A percentile compares a stretch with the other conserved stretches of the same genome.
phyloP scores from a whole-genome alignment of 352 stramenopile species.

The Phytophthora tentaculata region DNA sequence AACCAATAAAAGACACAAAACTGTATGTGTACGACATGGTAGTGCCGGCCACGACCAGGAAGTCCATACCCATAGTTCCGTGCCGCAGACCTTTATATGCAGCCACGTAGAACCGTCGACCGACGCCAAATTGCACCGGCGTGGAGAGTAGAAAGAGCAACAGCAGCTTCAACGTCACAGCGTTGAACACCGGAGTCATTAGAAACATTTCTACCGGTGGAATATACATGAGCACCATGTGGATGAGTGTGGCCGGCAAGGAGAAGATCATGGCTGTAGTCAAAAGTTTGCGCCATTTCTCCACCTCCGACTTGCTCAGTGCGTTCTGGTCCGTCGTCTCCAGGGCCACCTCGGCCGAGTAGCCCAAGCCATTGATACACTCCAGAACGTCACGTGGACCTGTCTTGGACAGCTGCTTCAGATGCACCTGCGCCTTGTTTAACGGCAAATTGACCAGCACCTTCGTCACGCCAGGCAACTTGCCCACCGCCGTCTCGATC shows the following conservation, averaged over 20 bases:
- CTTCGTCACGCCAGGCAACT: constrained; percentile 76
- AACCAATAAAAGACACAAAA: constrained; percentile 78
- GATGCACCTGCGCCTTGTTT: constrained; percentile 79
- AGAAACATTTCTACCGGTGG: constrained; percentile 64
- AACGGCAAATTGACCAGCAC: constrained; percentile 68
- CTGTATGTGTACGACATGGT: constrained; percentile 90
- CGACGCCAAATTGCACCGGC: constrained; percentile 86
- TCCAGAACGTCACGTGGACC: constrained; percentile 76
- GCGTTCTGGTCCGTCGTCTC: constrained; percentile 67
- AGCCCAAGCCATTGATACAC: constrained; percentile 72
- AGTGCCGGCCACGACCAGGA: constrained; percentile 85
- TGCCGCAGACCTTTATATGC: constrained; percentile 85
- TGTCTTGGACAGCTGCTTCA: constrained; percentile 80
- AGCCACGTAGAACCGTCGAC: constrained; percentile 80
- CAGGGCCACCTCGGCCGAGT: constrained; percentile 57
- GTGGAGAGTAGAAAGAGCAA: constrained; percentile 87
- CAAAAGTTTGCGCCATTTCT: constrained; percentile 79
- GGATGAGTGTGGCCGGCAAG: constrained; percentile 83
- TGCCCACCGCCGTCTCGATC: constrained; percentile 68
- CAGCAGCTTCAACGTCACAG: constrained; percentile 76
- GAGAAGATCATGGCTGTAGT: constrained; percentile 84
- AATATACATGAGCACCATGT: constrained; percentile 90
- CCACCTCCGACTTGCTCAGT: constrained; percentile 72
- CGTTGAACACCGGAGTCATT: constrained; percentile 82
- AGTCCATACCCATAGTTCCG: constrained; percentile 91